phyloP scores from a whole-genome alignment of 257 asterid species.

The Rhazya stricta region DNA sequence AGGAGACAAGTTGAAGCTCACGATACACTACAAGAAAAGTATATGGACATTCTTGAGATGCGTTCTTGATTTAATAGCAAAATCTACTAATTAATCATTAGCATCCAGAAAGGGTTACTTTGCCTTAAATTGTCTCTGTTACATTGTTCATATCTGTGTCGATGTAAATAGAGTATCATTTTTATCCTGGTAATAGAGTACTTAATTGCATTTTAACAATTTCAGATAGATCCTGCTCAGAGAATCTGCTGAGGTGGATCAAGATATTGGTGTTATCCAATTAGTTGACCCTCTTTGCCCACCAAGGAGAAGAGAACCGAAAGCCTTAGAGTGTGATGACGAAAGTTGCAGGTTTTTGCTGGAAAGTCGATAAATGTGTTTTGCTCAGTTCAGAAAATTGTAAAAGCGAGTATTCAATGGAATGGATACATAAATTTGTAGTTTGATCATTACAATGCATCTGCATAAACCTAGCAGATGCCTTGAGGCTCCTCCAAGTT shows the following conservation, averaged over 20 bases:
- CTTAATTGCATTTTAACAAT: background rate
- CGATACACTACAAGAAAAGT: background rate
- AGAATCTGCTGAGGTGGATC: slow-evolving; percentile 14
- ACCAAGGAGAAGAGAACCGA: background rate
- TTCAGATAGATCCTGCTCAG: background rate
- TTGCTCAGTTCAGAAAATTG: background rate
- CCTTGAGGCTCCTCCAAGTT: background rate
- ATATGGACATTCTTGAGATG: slow-evolving; percentile 24
- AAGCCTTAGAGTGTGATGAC: background rate
- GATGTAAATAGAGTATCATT: background rate
- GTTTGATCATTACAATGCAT: background rate
- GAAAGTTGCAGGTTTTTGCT: background rate
- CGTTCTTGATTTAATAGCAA: slow-evolving; percentile 17
- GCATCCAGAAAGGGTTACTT: background rate
- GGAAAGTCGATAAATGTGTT: background rate
- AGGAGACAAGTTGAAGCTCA: slow-evolving; percentile 22
- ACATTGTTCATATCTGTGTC: background rate
- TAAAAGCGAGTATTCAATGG: background rate
- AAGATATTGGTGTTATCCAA: slow-evolving; percentile 15
- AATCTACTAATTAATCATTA: slow-evolving; percentile 1
- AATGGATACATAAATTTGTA: background rate
- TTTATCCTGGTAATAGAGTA: background rate
- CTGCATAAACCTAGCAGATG: background rate
- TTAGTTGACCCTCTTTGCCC: background rate
- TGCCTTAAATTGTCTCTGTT: background rate